Evolutionary conservation across 106 monocot genomes (phyloP), one percentile per base, ranked within the genome.

Genomic region (Allium cepa): DNA sequence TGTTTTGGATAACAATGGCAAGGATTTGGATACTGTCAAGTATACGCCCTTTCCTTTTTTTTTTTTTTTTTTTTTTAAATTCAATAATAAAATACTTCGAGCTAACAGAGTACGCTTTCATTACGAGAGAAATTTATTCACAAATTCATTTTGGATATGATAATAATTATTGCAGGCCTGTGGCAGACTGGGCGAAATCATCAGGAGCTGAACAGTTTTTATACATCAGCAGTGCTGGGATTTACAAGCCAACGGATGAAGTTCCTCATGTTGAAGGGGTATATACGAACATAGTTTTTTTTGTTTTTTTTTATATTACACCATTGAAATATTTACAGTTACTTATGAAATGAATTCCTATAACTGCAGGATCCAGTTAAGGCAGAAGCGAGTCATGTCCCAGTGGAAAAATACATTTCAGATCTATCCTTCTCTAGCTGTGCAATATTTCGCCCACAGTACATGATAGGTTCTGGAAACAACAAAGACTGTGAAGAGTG

Each of bases 401-500:
- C 56, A 8, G 97, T 90, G 62, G 97, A 97, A 81, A 87, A 86
- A 70, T 97, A 97, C 72, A 87, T 97, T 59, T 71, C 82, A 50
- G 80, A 67, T 17, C 73, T 84, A 53, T 80, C 82, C 15, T 92
- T 97, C 59, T 53, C 72, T 57, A 89, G 84, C 76, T 97, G 87
- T 86, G 84, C 89, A 70, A 60, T 81, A 73, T 97, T 97, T 64
- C 86, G 97, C 13, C 92, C 97, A 12, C 97, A 97, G 56, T 97
- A 97, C 72, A 97, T 97, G 89, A 92, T 80, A 68, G 92, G 97
- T 59, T 92, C 92, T 17, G 97, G 92, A 82, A 97, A 97, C 76
- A 97, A 97, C 75, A 97, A 97, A 82, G 92, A 97, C 51, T 97
- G 97, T 22, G 97, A 97, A 72, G 97, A 97, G 27, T 97, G 97